These are phyloP conservation scores for Fusarium buxicola DNA, from an alignment of 2,329 filamentous ascomycete genomes.

Conservation along the genomic window DNA sequence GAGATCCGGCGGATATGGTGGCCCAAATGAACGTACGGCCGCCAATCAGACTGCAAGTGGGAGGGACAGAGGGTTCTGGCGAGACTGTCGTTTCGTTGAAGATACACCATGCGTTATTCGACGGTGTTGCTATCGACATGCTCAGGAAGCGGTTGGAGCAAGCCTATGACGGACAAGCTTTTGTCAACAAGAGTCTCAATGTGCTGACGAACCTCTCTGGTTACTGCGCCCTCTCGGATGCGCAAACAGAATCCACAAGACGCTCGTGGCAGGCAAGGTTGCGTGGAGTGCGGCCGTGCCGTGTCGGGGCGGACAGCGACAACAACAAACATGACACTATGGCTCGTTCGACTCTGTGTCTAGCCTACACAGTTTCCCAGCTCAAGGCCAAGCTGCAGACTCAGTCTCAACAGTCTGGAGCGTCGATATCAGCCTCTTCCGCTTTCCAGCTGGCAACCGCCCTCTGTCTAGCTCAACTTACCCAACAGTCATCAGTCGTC, in stretches of 20 bases:
- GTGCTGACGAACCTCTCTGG: neutral
- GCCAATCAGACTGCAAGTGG: neutral
- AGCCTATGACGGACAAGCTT: neutral
- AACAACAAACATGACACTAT: slow-evolving; percentile 2
- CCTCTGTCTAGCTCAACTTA: slow-evolving; percentile 15
- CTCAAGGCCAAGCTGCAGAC: slow-evolving; percentile 7
- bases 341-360: slow-evolving; percentile 6
- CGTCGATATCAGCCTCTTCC: neutral
- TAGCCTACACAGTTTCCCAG: neutral
- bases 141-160: slow-evolving; percentile 18
- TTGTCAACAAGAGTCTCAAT: neutral
- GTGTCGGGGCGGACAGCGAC: neutral
- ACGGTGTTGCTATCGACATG: slow-evolving; percentile 8
- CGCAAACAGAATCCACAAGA: neutral
- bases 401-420: neutral
- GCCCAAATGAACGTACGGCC: slow-evolving; percentile 8
- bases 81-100: neutral
- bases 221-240: neutral
- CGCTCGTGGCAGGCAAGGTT: slow-evolving; percentile 8
- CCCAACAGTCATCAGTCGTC: neutral
- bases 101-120: slow-evolving; percentile 25
- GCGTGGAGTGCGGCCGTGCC: slow-evolving; percentile 3
- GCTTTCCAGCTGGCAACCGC: slow-evolving; percentile 22
- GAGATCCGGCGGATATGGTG: neutral
- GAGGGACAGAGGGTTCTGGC: rapidly evolving